Evolutionary conservation across 106 monocot genomes (phyloP).

Genomic region (Allium sativum): DNA sequence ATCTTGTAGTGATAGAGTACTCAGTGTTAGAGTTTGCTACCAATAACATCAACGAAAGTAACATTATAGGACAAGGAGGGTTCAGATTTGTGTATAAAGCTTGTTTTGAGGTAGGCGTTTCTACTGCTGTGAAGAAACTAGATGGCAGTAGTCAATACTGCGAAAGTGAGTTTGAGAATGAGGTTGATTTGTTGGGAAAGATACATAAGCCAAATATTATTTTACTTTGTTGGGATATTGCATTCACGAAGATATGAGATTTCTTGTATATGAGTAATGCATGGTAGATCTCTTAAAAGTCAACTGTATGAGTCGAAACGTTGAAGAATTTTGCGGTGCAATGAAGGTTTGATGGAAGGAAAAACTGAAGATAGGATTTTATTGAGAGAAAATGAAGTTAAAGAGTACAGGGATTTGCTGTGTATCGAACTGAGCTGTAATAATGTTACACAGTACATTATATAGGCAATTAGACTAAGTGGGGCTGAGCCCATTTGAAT

Average conservation of each 20-base stretch:
- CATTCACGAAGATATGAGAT: slow-evolving; percentile 45
- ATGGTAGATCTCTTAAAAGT: slow-evolving; percentile 69
- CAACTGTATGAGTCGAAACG: slow-evolving; percentile 83
- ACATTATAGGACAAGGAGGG: slow-evolving; percentile 66
- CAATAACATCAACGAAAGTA: slow-evolving; percentile 55
- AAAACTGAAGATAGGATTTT: too few species aligned
- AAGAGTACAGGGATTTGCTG: too few species aligned
- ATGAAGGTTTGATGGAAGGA: too few species aligned
- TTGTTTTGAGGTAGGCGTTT: slow-evolving; percentile 31
- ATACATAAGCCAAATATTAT: slow-evolving; percentile 81
- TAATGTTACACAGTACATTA: too few species aligned
- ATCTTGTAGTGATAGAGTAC: slow-evolving; percentile 46
- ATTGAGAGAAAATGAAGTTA: too few species aligned
- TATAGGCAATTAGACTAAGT: too few species aligned
- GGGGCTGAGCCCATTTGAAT: too few species aligned
- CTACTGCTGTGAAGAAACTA: slow-evolving; percentile 44
- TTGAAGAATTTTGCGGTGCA: too few species aligned
- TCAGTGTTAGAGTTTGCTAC: slow-evolving; percentile 48
- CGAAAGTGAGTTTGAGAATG: slow-evolving; percentile 88
- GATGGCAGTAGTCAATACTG: slow-evolving; percentile 31
- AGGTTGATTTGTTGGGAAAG: slow-evolving; percentile 63
- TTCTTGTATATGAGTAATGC: slow-evolving; percentile 82
- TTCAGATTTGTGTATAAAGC: slow-evolving; percentile 73
- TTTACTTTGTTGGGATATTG: slow-evolving; percentile 71
- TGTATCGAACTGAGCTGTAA: too few species aligned